Evolutionary conservation across 768 basidiomycete species (phyloP).

Genomic region (Kwoniella mangroviensis): DNA sequence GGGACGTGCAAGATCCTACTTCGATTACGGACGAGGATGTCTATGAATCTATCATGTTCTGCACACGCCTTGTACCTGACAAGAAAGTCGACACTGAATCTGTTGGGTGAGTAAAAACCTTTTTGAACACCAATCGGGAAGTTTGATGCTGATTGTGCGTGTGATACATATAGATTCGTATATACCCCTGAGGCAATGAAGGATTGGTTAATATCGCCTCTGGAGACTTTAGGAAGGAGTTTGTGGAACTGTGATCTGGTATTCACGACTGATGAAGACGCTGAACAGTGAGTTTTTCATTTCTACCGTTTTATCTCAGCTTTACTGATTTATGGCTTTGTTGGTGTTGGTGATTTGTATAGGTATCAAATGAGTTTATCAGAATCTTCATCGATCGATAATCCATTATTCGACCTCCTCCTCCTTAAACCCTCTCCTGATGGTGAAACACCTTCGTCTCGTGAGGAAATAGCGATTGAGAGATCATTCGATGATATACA

Average conservation of each 20-base stretch:
- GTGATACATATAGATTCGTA: slow-evolving; percentile 15
- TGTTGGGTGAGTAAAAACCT: neutral
- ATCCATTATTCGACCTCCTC: slow-evolving; percentile 8
- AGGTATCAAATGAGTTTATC: slow-evolving; percentile 5
- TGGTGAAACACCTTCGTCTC: neutral
- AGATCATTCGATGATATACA: slow-evolving; percentile 6
- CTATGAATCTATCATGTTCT: slow-evolving; percentile 10
- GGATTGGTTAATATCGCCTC: slow-evolving; percentile 15
- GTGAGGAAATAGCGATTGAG: neutral
- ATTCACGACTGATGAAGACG: neutral
- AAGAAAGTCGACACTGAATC: neutral
- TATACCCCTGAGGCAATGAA: slow-evolving; percentile 21
- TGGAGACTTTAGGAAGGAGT: neutral
- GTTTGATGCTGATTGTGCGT: neutral
- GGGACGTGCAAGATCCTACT: neutral
- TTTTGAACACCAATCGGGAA: neutral
- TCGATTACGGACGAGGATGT: neutral
- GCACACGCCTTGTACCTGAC: neutral
- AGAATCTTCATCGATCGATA: neutral
- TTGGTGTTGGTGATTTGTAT: neutral
- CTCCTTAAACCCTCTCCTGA: neutral
- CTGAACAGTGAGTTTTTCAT: neutral
- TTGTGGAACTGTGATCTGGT: slow-evolving; percentile 4
- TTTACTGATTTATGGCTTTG: neutral
- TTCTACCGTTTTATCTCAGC: no score